Percentiles rank a stretch among this genome's conserved stretches.
Conservation (phyloP, 805 yeast species). For the Candida ulmi region DNA sequence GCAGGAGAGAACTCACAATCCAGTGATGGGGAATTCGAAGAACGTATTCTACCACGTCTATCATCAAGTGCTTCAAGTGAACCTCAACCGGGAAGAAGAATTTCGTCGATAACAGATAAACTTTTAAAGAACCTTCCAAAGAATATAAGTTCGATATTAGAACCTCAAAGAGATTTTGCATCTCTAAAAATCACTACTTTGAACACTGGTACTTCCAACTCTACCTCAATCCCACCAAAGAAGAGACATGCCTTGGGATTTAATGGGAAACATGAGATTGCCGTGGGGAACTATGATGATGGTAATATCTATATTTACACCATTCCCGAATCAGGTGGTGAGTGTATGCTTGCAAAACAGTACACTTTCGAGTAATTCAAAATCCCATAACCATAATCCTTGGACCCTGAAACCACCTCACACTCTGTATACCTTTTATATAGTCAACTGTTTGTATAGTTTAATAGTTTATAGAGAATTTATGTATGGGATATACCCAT, state of each 20-base stretch:
- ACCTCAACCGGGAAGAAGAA: slow-evolving; percentile 3
- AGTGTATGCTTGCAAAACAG: slow-evolving; percentile 53
- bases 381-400: too few species aligned
- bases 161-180: slow-evolving; percentile 65
- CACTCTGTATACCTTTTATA: too few species aligned
- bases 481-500: too few species aligned
- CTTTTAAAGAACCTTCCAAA: slow-evolving; percentile 21
- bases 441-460: too few species aligned
- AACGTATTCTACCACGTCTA: slow-evolving; percentile 10
- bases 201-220: too few species aligned
- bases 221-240: not conserved
- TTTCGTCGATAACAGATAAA: slow-evolving; percentile 22
- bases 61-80: slow-evolving; percentile 1
- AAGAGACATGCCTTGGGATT: slow-evolving; percentile 12
- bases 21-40: slow-evolving; percentile 3
- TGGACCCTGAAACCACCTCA: too few species aligned
- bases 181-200: slow-evolving; percentile 45
- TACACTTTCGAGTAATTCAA: slow-evolving; percentile 26
- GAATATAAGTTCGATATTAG: slow-evolving; percentile 44
- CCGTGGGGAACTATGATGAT: slow-evolving; percentile 26
- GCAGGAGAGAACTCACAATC: not conserved
- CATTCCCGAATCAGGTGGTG: slow-evolving; percentile 61
- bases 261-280: slow-evolving; percentile 11
- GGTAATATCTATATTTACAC: slow-evolving; percentile 51
- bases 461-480: too few species aligned